Conservation (phyloP, 176 grass and related monocot genomes). For the Avena insularis region DNA sequence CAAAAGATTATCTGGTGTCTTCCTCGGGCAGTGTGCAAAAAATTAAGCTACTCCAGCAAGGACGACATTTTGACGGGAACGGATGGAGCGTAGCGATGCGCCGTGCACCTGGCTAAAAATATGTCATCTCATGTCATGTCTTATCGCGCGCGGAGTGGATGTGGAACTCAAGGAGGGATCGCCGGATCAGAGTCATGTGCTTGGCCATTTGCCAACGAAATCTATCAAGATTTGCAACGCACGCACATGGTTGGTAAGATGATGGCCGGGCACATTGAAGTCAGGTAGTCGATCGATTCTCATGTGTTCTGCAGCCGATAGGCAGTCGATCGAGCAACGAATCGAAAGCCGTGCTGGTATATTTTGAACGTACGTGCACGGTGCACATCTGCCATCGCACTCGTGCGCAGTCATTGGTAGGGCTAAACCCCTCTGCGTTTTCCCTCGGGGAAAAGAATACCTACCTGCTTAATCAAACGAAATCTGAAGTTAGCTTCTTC, state of each 20-base stretch:
- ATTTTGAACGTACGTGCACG: background rate
- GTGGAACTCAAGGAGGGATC: conserved; percentile 14
- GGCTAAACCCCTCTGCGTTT: too few relatives aligned
- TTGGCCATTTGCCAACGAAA: background rate
- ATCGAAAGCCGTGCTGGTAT: background rate
- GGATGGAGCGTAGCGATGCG: background rate
- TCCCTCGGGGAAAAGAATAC: too few relatives aligned
- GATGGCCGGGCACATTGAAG: conserved; percentile 8
- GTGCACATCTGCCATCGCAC: background rate
- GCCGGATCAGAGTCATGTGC: conserved; percentile 25
- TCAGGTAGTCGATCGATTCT: background rate
- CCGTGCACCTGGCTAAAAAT: background rate
- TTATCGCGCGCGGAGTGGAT: conserved; percentile 15
- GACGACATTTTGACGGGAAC: background rate
- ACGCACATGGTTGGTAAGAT: conserved; percentile 23
- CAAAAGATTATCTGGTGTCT: background rate
- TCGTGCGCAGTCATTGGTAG: background rate
- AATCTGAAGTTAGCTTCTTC: background rate
- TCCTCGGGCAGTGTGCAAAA: background rate
- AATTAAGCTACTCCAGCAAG: background rate
- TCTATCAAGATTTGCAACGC: conserved; percentile 1
- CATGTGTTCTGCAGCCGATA: background rate
- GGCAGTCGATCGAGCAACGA: too few relatives aligned
- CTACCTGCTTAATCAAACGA: background rate
- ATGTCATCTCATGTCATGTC: conserved; percentile 12